Conservation (phyloP, 192 early-diverging fungal genomes). For the Podila horticola region DNA sequence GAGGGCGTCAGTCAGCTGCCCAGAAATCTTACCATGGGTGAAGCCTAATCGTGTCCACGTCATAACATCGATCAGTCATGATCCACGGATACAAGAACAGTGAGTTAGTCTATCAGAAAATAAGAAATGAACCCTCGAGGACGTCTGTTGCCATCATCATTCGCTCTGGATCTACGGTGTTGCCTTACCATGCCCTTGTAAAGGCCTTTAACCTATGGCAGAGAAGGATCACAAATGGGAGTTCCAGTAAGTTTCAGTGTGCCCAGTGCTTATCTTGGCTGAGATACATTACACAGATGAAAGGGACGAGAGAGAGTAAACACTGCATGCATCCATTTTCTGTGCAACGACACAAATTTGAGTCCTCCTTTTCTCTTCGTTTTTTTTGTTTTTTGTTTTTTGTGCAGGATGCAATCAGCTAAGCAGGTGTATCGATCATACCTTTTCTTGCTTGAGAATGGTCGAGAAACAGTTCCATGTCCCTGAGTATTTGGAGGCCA, state of each 20-base stretch:
- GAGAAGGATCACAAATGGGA: too few species aligned
- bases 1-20: conserved; percentile 14
- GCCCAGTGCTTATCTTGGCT: too few species aligned
- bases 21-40: conserved; percentile 58
- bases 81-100: not conserved
- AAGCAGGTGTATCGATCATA: conserved; percentile 13
- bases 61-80: not conserved
- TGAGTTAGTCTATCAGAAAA: conserved; percentile 8
- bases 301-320: too few species aligned
- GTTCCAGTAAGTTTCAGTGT: too few species aligned
- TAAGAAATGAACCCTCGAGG: not conserved
- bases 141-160: too few species aligned
- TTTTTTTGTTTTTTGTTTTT: too few species aligned
- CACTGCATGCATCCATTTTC: too few species aligned
- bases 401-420: not conserved
- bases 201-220: conserved; percentile 56
- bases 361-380: too few species aligned
- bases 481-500: conserved; percentile 61
- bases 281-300: too few species aligned
- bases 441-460: conserved; percentile 66
- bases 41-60: conserved; percentile 49
- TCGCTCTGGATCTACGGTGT: too few species aligned
- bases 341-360: too few species aligned
- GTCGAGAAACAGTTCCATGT: conserved; percentile 67
- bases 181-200: conserved; percentile 69